Evolutionary conservation across 352 stramenopile genomes (phyloP).

Genomic region (Globisporangium orthogonon): DNA sequence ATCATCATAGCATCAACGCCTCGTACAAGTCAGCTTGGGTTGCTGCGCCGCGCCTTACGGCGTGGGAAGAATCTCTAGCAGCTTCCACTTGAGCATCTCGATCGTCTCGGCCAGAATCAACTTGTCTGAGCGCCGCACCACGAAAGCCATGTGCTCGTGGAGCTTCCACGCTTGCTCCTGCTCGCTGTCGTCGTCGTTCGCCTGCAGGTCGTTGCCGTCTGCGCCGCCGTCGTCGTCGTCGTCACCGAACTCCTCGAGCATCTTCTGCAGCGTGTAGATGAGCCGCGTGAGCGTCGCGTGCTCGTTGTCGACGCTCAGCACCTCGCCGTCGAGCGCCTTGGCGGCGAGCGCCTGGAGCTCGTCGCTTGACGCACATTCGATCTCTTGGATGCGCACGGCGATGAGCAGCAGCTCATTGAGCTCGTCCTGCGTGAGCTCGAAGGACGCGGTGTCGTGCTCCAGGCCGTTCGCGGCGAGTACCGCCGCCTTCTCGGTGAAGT

Average conservation of each 20-base stretch:
- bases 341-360: constrained; percentile 28
- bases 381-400: constrained; percentile 52
- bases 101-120: constrained; percentile 60
- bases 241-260: constrained; percentile 41
- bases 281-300: constrained; percentile 37
- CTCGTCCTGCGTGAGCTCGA: constrained; percentile 58
- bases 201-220: constrained; percentile 35
- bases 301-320: constrained; percentile 51
- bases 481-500: constrained; percentile 39
- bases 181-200: constrained; percentile 15
- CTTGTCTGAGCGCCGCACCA: constrained; percentile 52
- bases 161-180: constrained; percentile 11
- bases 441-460: constrained; percentile 49
- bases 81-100: constrained; percentile 62
- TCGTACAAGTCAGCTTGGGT: not conserved
- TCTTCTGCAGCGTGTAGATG: constrained; percentile 56
- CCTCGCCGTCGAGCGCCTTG: constrained; percentile 47
- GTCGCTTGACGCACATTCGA: constrained; percentile 37
- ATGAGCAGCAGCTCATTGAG: constrained; percentile 65
- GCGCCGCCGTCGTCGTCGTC: constrained; percentile 39
- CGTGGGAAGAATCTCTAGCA: constrained; percentile 42
- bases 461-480: constrained; percentile 44
- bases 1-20: not conserved
- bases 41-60: constrained; percentile 14
- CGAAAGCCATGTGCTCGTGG: constrained; percentile 50